A percentile compares a stretch with the other conserved stretches of the same genome.
Conservation (phyloP, 345 rosid species). For the Syzygium oleosum region DNA sequence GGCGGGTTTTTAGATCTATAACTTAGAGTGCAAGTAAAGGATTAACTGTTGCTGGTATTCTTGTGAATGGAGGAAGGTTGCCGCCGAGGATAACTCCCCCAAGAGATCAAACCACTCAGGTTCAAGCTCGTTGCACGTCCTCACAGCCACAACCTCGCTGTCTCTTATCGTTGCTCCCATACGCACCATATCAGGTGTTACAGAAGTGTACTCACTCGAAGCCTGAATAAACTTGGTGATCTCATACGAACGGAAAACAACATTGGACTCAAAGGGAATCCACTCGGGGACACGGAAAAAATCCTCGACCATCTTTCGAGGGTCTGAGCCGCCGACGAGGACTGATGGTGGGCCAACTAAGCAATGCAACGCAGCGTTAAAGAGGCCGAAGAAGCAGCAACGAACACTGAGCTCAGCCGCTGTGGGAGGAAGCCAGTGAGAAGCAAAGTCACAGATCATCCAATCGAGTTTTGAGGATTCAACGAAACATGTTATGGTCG, state of each 20-base stretch:
- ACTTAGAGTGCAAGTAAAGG: no score
- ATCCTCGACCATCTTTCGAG: conserved; percentile 6
- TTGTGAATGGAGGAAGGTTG: no score
- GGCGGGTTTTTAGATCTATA: conserved; percentile 59
- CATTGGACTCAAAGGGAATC: conserved; percentile 26
- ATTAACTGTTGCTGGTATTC: no score
- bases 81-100: neutral
- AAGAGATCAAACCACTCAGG: conserved; percentile 30
- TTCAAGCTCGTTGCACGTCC: conserved; percentile 45
- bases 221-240: conserved; percentile 5
- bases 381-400: conserved; percentile 9
- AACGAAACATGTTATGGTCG: conserved; percentile 1
- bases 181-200: conserved; percentile 16
- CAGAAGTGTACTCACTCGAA: conserved; percentile 7
- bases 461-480: conserved; percentile 10
- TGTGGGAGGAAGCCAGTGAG: conserved; percentile 17
- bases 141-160: conserved; percentile 25
- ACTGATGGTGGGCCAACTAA: neutral
- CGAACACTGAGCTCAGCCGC: conserved; percentile 8
- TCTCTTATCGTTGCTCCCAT: conserved; percentile 4
- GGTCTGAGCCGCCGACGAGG: neutral
- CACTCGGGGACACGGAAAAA: conserved; percentile 22
- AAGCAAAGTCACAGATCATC: conserved; percentile 23
- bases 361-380: conserved; percentile 3
- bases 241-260: conserved; percentile 20